These are phyloP conservation scores for Tephrocybe sp. DNA, from an alignment of 768 basidiomycete species.

Conservation along the genomic window DNA sequence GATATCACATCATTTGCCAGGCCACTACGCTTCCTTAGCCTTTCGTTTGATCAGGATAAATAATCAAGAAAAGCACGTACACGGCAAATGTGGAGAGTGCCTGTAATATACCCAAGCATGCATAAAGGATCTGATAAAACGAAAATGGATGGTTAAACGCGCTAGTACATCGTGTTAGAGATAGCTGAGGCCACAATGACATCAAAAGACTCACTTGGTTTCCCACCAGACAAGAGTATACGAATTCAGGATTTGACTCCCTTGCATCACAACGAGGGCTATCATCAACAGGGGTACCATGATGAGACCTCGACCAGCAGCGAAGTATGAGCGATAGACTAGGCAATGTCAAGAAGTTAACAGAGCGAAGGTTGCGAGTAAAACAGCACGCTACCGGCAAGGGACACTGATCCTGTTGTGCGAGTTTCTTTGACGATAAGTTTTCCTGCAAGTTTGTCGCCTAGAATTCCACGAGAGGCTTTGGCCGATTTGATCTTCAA, in stretches of 20 bases:
- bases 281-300: conserved; percentile 51
- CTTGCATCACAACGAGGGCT: conserved; percentile 57
- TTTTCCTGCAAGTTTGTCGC: conserved; percentile 63
- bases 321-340: conserved; percentile 62
- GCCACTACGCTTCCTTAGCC: conserved; percentile 33
- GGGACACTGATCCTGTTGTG: conserved; percentile 60
- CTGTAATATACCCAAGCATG: conserved; percentile 56
- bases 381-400: conserved; percentile 32
- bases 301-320: conserved; percentile 48
- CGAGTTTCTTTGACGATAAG: conserved; percentile 65
- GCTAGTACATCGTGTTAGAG: conserved; percentile 21
- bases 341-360: neutral
- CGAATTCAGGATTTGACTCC: conserved; percentile 55
- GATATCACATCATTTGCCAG: conserved; percentile 54
- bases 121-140: conserved; percentile 67
- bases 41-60: neutral
- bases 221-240: conserved; percentile 78
- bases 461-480: conserved; percentile 34
- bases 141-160: conserved; percentile 46
- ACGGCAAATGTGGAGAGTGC: conserved; percentile 52
- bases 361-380: neutral
- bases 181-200: neutral
- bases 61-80: conserved; percentile 28
- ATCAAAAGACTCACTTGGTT: conserved; percentile 38
- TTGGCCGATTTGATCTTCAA: conserved; percentile 34